phyloP scores from a whole-genome alignment of 1,284 basidiomycete species.

The Malassezia yamatoensis region DNA sequence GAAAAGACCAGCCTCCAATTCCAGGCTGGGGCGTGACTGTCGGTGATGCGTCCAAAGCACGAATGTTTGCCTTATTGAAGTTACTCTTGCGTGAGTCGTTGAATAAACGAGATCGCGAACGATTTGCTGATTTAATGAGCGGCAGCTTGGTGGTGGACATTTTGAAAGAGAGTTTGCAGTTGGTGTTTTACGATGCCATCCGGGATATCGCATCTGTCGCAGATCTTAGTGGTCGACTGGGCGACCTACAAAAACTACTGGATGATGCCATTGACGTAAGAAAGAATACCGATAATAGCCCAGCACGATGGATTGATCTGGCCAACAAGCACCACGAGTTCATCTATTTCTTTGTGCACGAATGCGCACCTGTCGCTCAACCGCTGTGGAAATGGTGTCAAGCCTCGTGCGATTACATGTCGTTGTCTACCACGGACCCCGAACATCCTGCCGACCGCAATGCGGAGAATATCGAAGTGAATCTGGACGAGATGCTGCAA shows the following conservation, averaged over 20 bases:
- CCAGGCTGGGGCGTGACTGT: conserved; percentile 28
- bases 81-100: conserved; percentile 37
- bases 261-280: conserved; percentile 38
- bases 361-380: conserved; percentile 32
- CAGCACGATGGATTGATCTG: conserved; percentile 40
- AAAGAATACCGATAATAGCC: conserved; percentile 24
- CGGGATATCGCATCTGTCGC: conserved; percentile 25
- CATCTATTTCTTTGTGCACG: conserved; percentile 41
- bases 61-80: conserved; percentile 41
- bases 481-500: conserved; percentile 40
- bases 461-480: conserved; percentile 40
- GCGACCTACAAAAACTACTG: conserved; percentile 41
- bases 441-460: conserved; percentile 34
- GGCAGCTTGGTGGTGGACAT: conserved; percentile 35
- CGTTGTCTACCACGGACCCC: conserved; percentile 41
- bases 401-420: conserved; percentile 39
- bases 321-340: conserved; percentile 40
- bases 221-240: conserved; percentile 35
- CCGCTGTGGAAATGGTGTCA: conserved; percentile 41
- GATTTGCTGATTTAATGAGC: conserved; percentile 33
- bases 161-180: conserved; percentile 39
- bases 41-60: conserved; percentile 28
- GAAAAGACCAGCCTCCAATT: conserved; percentile 19
- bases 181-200: conserved; percentile 38
- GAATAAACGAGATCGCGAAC: conserved; percentile 38